A percentile compares a stretch with the other conserved stretches of the same genome.
phyloP scores from a whole-genome alignment of 805 yeast species.

The Zygosaccharomyces gambellarensis region DNA sequence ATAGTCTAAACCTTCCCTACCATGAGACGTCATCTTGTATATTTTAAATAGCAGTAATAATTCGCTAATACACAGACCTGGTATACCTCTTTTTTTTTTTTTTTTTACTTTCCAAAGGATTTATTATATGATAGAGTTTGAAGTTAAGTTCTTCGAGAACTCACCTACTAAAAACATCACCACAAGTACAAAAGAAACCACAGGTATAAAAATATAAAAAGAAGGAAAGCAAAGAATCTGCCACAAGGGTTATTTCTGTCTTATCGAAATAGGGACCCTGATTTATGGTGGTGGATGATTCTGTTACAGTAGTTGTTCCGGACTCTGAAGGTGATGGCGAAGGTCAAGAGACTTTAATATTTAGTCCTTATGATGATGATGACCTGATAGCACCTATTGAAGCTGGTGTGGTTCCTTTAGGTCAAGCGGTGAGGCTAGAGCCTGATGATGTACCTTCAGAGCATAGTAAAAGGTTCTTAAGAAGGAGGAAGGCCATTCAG shows the following conservation, averaged over 20 bases:
- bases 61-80: not conserved
- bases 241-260: conserved; percentile 1
- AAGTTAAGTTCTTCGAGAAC: not conserved
- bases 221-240: not conserved
- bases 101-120: not conserved
- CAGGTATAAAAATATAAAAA: not conserved
- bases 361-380: conserved; percentile 1
- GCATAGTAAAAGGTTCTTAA: conserved; percentile 17
- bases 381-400: not conserved
- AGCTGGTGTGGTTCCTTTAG: not conserved
- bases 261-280: conserved; percentile 1
- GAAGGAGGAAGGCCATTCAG: conserved; percentile 35
- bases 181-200: conserved; percentile 1
- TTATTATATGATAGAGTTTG: not conserved
- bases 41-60: not conserved
- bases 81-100: not conserved
- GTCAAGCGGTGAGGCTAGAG: not conserved
- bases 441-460: not conserved
- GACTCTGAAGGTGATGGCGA: conserved; percentile 28
- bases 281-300: conserved; percentile 15
- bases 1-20: conserved; percentile 1
- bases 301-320: conserved; percentile 20
- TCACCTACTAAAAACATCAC: not conserved
- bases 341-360: conserved; percentile 16
- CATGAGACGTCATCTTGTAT: conserved; percentile 5